Percentiles rank a stretch among this genome's conserved stretches.
Conservation (phyloP, 2,329 filamentous ascomycete species). For the Magnaporthales sp. region DNA sequence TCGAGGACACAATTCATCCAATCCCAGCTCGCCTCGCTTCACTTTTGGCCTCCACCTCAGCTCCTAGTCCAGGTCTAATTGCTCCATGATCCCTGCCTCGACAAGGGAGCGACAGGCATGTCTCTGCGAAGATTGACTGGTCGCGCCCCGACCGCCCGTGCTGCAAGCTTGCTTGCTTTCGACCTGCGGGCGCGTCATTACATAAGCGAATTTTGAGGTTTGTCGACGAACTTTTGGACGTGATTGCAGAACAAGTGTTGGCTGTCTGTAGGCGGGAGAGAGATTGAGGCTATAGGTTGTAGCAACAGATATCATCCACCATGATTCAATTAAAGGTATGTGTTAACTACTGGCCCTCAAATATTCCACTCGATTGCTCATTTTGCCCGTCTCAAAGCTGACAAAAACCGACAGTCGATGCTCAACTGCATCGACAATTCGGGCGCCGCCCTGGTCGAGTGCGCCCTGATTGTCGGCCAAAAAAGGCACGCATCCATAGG, state of each 20-base stretch:
- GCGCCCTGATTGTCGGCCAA: constrained; percentile 84
- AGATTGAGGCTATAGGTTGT: background rate
- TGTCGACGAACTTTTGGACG: background rate
- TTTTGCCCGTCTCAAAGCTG: background rate
- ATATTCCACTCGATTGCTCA: background rate
- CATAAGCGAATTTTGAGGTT: background rate
- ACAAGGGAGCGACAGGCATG: background rate
- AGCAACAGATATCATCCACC: constrained; percentile 26
- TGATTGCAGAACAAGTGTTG: background rate
- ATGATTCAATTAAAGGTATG: constrained; percentile 89
- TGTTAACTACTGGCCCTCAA: background rate
- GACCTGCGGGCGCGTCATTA: background rate
- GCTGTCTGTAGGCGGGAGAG: background rate
- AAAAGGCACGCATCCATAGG: constrained; percentile 84
- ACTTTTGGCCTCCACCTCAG: background rate
- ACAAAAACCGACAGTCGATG: constrained; percentile 58
- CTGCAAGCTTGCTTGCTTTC: background rate
- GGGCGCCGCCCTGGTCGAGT: constrained; percentile 93
- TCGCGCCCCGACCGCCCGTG: too few species aligned
- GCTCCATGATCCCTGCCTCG: background rate
- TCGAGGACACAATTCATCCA: background rate
- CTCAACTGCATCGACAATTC: constrained; percentile 99
- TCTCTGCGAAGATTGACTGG: too few species aligned
- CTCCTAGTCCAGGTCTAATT: background rate
- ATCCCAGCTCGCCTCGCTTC: background rate